A percentile compares a stretch with the other conserved stretches of the same genome.
These are phyloP conservation scores for Yamadazyma spencermartinsiae DNA, from an alignment of 1,139 yeast genomes.

Conservation along the genomic window DNA sequence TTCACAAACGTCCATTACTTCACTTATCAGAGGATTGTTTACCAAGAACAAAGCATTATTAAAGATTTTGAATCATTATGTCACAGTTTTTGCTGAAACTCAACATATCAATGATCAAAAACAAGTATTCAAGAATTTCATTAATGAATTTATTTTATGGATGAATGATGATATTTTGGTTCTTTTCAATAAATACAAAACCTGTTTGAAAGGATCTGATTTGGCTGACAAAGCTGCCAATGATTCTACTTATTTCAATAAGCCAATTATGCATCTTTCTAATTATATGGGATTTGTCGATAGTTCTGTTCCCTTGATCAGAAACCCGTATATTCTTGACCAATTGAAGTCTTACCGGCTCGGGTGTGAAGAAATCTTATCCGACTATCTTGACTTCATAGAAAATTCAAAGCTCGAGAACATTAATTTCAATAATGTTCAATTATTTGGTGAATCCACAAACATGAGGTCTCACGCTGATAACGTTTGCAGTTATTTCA, in stretches of 20 bases:
- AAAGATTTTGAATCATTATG: conserved; percentile 21
- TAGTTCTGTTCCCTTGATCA: conserved; percentile 20
- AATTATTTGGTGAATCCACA: conserved; percentile 24
- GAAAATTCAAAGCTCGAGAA: conserved; percentile 27
- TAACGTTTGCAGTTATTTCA: conserved; percentile 44
- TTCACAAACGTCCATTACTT: conserved; percentile 27
- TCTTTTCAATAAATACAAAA: conserved; percentile 34
- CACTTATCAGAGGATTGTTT: conserved; percentile 42
- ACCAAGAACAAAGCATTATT: conserved; percentile 40
- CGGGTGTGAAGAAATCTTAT: conserved; percentile 23
- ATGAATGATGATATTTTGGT: conserved; percentile 32
- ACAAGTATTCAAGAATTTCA: conserved; percentile 35
- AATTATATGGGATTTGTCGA: conserved; percentile 34
- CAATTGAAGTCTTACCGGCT: conserved; percentile 23
- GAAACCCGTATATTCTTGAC: conserved; percentile 45
- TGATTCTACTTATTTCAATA: conserved; percentile 22
- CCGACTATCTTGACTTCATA: conserved; percentile 17
- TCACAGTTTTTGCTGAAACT: conserved; percentile 17
- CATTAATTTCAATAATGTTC: conserved; percentile 38
- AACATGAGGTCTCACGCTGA: conserved; percentile 10
- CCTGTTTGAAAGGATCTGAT: conserved; percentile 17
- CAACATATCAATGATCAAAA: conserved; percentile 21
- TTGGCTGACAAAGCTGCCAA: conserved; percentile 15
- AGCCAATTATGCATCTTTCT: conserved; percentile 35
- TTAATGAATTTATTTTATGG: conserved; percentile 44